Evolutionary conservation across 1,139 yeast species (phyloP), one percentile per base, ranked within the genome.

Genomic region (Sugiyamaella japonica): DNA sequence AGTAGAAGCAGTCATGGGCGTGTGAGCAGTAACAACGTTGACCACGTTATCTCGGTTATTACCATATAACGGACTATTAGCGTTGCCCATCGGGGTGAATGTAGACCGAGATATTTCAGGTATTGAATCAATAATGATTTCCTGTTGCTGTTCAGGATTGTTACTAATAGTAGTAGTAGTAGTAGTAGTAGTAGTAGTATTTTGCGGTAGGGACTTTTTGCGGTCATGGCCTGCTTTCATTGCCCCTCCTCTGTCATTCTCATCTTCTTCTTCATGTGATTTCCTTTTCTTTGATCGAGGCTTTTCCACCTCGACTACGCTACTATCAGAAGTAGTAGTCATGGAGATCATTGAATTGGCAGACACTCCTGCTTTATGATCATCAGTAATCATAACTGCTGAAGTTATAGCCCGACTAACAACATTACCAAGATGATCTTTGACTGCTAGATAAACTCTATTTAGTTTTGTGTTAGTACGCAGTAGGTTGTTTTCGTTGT

Each of bases 311-410:
- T 43, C 48, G 3, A 53, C 47, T 10, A 42, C 13, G 6, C 50
- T 17, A 31, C 49, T 51, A 48, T 28, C 39, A 28, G 32, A 20
- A 28, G 42, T 51, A 36, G 45, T 32, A 7, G 45, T 43, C 8
- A 55, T 47, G n/a, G 56, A 25, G 12, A 57, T 36, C n/a, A 47
- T 20, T 9, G 48, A 3, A 29, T 29, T 41, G 4, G 34, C 32
- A 39, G 46, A 20, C 4, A 39, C 52, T 15, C 58, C 59, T 31
- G 80, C 78, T 72, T 85, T 85, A 75, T 90, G 91, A 67, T 95
- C 85, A 71, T 90, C 97, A 84, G 91, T 89, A 52, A 90, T 89
- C 85, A 88, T 84, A 17, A 90, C 88, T 1, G 91, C 83, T 10
- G 84, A 75, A 1, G 95, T 82, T 9, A 85, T 69, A 44, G 83